Conservation (phyloP, 768 basidiomycete genomes). For the Mycena galopus region DNA sequence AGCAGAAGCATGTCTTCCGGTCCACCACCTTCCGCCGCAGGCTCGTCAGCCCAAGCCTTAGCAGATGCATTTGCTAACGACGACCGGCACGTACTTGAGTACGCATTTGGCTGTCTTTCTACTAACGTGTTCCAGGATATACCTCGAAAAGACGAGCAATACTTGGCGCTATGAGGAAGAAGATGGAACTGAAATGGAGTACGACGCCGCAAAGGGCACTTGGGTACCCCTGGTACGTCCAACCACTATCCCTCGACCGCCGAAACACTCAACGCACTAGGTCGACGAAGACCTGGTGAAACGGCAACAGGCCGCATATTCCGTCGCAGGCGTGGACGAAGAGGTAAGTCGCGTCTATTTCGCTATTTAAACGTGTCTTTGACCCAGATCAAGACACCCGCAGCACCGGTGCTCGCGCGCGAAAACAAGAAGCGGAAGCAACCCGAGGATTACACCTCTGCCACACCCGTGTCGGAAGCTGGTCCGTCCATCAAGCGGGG, state of each 20-base stretch:
- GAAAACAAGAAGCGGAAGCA: constrained; percentile 85
- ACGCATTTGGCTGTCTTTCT: constrained; percentile 13
- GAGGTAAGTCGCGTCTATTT: constrained; percentile 65
- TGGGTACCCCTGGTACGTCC: constrained; percentile 89
- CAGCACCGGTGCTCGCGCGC: constrained; percentile 86
- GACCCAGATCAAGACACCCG: constrained; percentile 75
- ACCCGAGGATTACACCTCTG: constrained; percentile 77
- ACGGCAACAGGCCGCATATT: constrained; percentile 96
- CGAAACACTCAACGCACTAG: constrained; percentile 53
- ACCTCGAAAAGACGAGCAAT: constrained; percentile 79
- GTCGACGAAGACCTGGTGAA: constrained; percentile 89
- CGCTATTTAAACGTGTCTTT: constrained; percentile 32
- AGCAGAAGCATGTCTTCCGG: constrained; percentile 64
- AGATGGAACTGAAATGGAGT: constrained; percentile 93
- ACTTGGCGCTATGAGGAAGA: constrained; percentile 94
- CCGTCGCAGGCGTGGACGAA: constrained; percentile 94
- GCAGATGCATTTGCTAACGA: constrained; percentile 83
- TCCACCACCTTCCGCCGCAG: constrained; percentile 65
- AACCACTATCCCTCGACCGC: background rate
- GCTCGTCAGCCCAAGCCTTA: constrained; percentile 67
- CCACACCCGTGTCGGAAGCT: constrained; percentile 56
- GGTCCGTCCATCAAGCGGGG: constrained; percentile 76
- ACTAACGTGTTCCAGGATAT: constrained; percentile 60
- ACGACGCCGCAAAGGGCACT: constrained; percentile 76
- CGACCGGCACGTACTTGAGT: constrained; percentile 63